A percentile compares a stretch with the other conserved stretches of the same genome.
phyloP scores from a whole-genome alignment of 257 asterid species.

The Solanum neorickii region DNA sequence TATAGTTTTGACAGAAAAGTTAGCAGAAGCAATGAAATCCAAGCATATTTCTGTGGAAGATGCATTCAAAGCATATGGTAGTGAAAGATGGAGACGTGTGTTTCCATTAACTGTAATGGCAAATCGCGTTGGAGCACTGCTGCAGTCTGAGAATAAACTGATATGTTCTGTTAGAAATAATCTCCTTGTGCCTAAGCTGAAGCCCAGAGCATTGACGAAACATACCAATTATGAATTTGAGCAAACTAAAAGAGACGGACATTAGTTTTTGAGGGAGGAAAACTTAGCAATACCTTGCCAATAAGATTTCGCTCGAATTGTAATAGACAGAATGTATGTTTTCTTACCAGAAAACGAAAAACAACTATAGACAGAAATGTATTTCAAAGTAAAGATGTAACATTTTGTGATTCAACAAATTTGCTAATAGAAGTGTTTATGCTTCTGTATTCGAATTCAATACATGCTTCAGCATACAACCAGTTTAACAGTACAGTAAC shows the following conservation, averaged over 20 bases:
- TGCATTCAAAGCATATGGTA: constrained; percentile 48
- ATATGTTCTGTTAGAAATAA: constrained; percentile 55
- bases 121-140: constrained; percentile 39
- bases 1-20: constrained; percentile 38
- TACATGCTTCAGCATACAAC: background rate
- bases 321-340: background rate
- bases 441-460: background rate
- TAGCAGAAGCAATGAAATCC: constrained; percentile 29
- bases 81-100: constrained; percentile 49
- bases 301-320: background rate
- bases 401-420: background rate
- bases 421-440: background rate
- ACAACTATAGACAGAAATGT: background rate
- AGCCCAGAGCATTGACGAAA: constrained; percentile 43
- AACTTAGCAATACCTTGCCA: background rate
- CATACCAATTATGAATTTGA: constrained; percentile 57
- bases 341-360: background rate
- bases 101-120: constrained; percentile 57
- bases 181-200: constrained; percentile 50
- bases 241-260: background rate
- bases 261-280: background rate
- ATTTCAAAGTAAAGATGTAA: background rate
- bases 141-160: constrained; percentile 50
- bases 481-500: background rate
- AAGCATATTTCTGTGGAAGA: constrained; percentile 34